Evolutionary conservation across 73 alveolate genomes (phyloP), one percentile per base, ranked within the genome.

Genomic region (Breviolum minutum): DNA sequence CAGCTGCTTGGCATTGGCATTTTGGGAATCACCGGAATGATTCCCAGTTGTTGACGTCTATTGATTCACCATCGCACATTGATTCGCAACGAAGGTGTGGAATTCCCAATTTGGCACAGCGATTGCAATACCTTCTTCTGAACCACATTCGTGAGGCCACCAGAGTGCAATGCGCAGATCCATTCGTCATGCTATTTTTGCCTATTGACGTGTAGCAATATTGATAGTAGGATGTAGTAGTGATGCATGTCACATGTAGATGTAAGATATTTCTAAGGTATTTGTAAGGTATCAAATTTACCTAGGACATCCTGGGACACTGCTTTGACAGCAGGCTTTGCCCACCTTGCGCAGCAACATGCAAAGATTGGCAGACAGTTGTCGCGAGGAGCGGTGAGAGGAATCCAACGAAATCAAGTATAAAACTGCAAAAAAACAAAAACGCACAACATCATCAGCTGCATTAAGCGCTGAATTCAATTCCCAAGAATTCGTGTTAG

Each of bases 101-200:
- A 12, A 90, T 90, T 26, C 96, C 96, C 87, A 90, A 90, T 73
- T 77, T 90, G 87, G 96, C 96, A 14, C 96, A 90, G 87, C 96
- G 96, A 54, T 30, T 90, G 96, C 86, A 90, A 11, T 12, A 70
- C 63, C 96, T 90, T 26, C 87, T 90, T 62, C 74, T 90, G 96
- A 70, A 90, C 73, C 96, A 90, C 96, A 90, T 90, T 74, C 79
- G 87, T 7, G 87, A 68, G 96, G 96, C 96, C 63, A 40, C 20
- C 22, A n/a, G n/a, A n/a, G 54, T 40, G 54, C 54, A 40, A 40
- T 40, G 54, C 54, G 3, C 54, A 40, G 54, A 40, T 40, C 5
- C 54, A 40, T 40, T 40, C 54, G 54, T 40, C 54, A 40, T 40
- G 54, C 54, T 3, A 3, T 40, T 40, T 40, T 3, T 3, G 54